A percentile compares a stretch with the other conserved stretches of the same genome.
Conservation (phyloP, 768 basidiomycete genomes). For the Brasilioporus rufonigricans region DNA sequence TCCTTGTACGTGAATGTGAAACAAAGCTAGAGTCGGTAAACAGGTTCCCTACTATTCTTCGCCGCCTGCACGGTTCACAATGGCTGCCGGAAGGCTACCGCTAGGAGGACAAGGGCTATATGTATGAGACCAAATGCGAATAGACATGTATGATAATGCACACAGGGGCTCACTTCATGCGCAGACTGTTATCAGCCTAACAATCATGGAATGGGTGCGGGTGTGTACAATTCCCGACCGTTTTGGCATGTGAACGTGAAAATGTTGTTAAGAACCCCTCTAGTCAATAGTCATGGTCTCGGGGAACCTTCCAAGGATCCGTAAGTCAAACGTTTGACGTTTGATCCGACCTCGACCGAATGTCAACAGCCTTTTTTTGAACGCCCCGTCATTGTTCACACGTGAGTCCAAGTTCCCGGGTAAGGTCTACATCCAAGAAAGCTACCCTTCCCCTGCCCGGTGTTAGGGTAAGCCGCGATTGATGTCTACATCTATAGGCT, state of each 20-base stretch:
- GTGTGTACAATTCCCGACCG: slow-evolving; percentile 25
- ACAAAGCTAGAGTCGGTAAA: slow-evolving; percentile 20
- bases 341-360: not conserved
- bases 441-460: slow-evolving; percentile 38
- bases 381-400: slow-evolving; percentile 54
- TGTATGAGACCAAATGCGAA: slow-evolving; percentile 56
- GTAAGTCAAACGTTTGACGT: slow-evolving; percentile 30
- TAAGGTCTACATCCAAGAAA: slow-evolving; percentile 76
- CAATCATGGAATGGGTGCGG: slow-evolving; percentile 62
- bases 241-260: not conserved
- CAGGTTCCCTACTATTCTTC: slow-evolving; percentile 80
- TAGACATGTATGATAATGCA: not conserved
- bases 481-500: not conserved
- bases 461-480: not conserved
- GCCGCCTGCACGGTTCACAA: slow-evolving; percentile 57
- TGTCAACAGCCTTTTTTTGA: slow-evolving; percentile 54
- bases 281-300: slow-evolving; percentile 60
- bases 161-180: not conserved
- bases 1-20: slow-evolving; percentile 43
- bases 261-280: slow-evolving; percentile 38
- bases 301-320: slow-evolving; percentile 72
- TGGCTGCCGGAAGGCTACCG: slow-evolving; percentile 51
- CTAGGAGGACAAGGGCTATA: slow-evolving; percentile 62
- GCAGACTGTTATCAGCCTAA: slow-evolving; percentile 60
- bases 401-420: slow-evolving; percentile 54